Evolutionary conservation across 768 basidiomycete genomes (phyloP), one percentile per base, ranked within the genome.

Genomic region (Pisolithus sp.): DNA sequence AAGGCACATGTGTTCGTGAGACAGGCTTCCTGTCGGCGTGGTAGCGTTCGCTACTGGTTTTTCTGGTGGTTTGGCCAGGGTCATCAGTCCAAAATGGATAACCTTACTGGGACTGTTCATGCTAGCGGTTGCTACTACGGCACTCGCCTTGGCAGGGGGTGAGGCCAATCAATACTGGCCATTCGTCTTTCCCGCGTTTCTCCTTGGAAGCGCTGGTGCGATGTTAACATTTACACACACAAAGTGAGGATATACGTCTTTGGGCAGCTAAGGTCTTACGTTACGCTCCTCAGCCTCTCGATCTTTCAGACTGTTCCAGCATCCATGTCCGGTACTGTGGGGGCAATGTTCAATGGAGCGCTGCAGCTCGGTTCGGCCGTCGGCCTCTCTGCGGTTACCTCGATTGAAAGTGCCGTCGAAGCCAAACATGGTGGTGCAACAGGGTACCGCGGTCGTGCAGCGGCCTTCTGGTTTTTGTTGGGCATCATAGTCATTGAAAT

Each of bases 331-430:
- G 80, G 81, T 38, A 76, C 74, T 5, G 72, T 80, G 15, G 77
- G 77, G 18, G 81, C 80, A 15, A 74, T 82, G 38, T 79, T 79
- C 68, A 79, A 78, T 51, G 71, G 73, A 21, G 75, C 76, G 10
- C 71, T 80, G 1, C 77, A 82, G 60, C 65, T 78, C 52, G 78
- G 79, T 31, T 71, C 71, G 9, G 80, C 81, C 6, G 65, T 77
- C 20, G 78, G 77, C 18, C 64, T 77, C 30, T 76, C 81, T 13
- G 70, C 71, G 23, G 70, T 79, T 23, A 73, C 62, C 30, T 74
- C 77, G 17, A 79, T 81, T 56, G 64, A 77, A 65, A 69, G 71
- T 3, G 74, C 73, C 38, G 66, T 80, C 26, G 68, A 76, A 58
- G 51, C 52, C 42, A 54, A 46, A 15, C 58, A 67, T 52, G 70